Evolutionary conservation across 2,329 filamentous ascomycete species (phyloP), one percentile per base, ranked within the genome.

Genomic region (Clonostachys chloroleuca): DNA sequence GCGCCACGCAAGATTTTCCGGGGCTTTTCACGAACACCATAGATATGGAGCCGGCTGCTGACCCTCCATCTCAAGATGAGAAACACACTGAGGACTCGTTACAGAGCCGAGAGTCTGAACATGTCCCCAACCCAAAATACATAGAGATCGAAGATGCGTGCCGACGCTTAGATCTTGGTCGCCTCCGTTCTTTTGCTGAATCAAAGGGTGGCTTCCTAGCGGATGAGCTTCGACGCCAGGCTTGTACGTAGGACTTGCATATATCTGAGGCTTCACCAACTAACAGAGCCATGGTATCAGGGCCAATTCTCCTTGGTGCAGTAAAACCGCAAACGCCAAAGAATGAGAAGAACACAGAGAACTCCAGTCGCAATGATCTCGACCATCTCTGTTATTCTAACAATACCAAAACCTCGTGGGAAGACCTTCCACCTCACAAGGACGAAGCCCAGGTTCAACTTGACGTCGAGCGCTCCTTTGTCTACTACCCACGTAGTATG

Each of bases 401-500:
- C 34, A 20, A 12, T 30, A 14, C 36, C 17, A n/a, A n/a, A 18
- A n/a, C 36, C 14, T 18, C 65, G 42, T 89, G 86, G 86, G 69
- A 71, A 52, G 60, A 74, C n/a, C 70, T 96, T 39, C 80, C 86
- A 33, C 75, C 68, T n/a, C 94, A 99, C 67, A 73, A 72, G 34
- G 94, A 99, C 59, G 94, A 99, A 65, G 84, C 87, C 44, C 94
- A 99, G 68, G 91, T 99, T 37, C 80, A 85, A 59, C 78, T 97
- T 43, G 94, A 99, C 63, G 94, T 99, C 47, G 83, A 96, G 67
- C 81, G 94, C 47, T 92, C 94, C n/a, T 99, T 99, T 67, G 87
- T 97, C 51, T 95, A 96, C 70, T 99, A 99, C 64, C 94, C 94
- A 12, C 78, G 81, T 52, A 81, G 91, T 94, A 75, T 58, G 77